These are phyloP conservation scores for Aspergillus tanneri DNA, from an alignment of 2,329 filamentous ascomycete genomes.

Conservation along the genomic window DNA sequence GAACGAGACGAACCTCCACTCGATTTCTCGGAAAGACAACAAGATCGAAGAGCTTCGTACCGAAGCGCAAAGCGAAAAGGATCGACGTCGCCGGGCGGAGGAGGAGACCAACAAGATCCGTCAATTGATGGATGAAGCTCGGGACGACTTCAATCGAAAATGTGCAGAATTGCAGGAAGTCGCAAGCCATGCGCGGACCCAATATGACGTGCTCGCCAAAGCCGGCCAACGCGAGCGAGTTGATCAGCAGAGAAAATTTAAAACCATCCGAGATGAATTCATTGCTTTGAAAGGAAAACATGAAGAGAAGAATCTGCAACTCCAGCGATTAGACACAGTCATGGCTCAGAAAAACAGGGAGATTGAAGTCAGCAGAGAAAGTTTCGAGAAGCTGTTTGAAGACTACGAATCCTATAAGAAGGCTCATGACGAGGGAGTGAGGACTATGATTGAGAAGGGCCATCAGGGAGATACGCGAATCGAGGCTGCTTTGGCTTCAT, in stretches of 20 bases:
- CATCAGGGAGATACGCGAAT: constrained; percentile 34
- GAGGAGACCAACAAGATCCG: constrained; percentile 37
- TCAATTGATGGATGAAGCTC: constrained; percentile 40
- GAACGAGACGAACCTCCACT: constrained; percentile 48
- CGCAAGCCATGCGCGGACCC: constrained; percentile 39
- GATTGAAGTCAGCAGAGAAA: constrained; percentile 40
- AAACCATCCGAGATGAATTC: constrained; percentile 38
- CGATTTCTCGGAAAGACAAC: constrained; percentile 49
- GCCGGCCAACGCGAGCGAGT: constrained; percentile 42
- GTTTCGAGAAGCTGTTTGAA: constrained; percentile 40
- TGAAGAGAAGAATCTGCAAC: constrained; percentile 36
- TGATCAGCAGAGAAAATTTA: constrained; percentile 41
- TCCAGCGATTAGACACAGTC: constrained; percentile 45
- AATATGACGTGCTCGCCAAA: constrained; percentile 47
- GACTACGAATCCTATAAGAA: constrained; percentile 45
- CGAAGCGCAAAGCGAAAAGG: constrained; percentile 45
- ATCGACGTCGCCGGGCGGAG: constrained; percentile 43
- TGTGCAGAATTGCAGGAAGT: constrained; percentile 41
- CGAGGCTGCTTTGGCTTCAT: constrained; percentile 38
- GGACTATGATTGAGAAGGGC: constrained; percentile 32
- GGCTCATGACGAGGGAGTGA: constrained; percentile 42
- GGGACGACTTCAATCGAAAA: constrained; percentile 42
- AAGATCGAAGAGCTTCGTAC: constrained; percentile 48
- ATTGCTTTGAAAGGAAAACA: constrained; percentile 35
- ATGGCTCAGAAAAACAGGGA: constrained; percentile 49